Evolutionary conservation across 441 rosid genomes (phyloP).

Genomic region (Lepidium campestre): DNA sequence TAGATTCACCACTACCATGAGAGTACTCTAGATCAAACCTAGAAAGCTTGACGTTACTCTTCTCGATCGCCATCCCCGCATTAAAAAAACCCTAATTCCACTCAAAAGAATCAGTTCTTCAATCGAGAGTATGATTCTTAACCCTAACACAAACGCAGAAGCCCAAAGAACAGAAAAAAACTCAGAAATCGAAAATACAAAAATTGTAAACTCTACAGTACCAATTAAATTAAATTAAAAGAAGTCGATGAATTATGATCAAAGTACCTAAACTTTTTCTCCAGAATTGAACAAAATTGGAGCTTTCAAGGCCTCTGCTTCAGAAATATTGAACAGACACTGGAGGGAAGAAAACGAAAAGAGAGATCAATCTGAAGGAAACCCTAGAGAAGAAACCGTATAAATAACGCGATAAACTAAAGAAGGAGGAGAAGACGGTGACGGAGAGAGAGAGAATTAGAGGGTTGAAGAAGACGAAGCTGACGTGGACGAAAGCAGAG

Average conservation of each 20-base stretch:
- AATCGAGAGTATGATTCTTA: constrained; percentile 13
- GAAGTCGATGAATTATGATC: constrained; percentile 6
- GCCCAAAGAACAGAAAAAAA: not conserved
- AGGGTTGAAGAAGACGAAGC: constrained; percentile 76
- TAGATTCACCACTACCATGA: constrained; percentile 65
- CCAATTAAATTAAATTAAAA: not conserved
- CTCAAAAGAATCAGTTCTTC: not conserved
- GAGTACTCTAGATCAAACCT: constrained; percentile 84
- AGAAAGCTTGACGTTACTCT: constrained; percentile 72
- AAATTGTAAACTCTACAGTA: constrained; percentile 1
- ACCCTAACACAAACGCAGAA: constrained; percentile 36
- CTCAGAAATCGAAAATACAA: constrained; percentile 1
- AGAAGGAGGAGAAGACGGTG: constrained; percentile 30
- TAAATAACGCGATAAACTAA: constrained; percentile 23
- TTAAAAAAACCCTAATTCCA: constrained; percentile 4
- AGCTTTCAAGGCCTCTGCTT: no score
- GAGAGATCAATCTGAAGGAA: constrained; percentile 37
- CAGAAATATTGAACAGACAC: not conserved
- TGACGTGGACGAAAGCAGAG: constrained; percentile 65
- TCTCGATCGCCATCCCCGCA: constrained; percentile 86
- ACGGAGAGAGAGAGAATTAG: constrained; percentile 27
- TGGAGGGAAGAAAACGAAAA: not conserved
- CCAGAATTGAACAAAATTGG: not conserved
- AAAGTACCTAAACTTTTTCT: constrained; percentile 3
- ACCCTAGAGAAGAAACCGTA: constrained; percentile 50